Evolutionary conservation across 2,329 filamentous ascomycete genomes (phyloP).

Genomic region (Trichoderma koningiopsis): DNA sequence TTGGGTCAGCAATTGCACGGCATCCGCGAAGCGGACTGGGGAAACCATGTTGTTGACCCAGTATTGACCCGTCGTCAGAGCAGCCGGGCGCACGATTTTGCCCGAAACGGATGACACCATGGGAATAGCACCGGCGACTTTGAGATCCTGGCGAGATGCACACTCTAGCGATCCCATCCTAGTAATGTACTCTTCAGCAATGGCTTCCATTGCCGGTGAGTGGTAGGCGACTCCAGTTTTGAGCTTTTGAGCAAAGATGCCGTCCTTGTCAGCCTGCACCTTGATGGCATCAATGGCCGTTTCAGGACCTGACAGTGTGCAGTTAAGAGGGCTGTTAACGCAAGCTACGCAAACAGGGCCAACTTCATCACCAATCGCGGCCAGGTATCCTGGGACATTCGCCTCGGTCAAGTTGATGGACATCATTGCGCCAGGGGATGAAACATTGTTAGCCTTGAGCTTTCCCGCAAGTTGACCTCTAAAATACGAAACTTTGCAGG

Average conservation of each 20-base stretch:
- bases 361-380: background rate
- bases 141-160: background rate
- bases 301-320: constrained; percentile 36
- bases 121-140: background rate
- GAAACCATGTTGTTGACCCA: constrained; percentile 26
- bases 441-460: background rate
- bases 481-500: constrained; percentile 43
- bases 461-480: constrained; percentile 35
- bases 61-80: constrained; percentile 1
- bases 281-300: constrained; percentile 31
- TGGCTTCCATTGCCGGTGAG: constrained; percentile 29
- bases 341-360: constrained; percentile 33
- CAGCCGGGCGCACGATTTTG: background rate
- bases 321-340: constrained; percentile 36
- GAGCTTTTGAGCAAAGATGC: constrained; percentile 31
- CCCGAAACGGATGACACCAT: constrained; percentile 24
- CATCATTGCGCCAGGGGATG: constrained; percentile 14
- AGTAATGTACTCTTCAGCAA: constrained; percentile 46
- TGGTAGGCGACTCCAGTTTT: constrained; percentile 31
- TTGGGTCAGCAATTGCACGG: background rate
- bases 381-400: background rate
- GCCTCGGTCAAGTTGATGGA: background rate
- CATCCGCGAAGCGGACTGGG: constrained; percentile 17
- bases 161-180: constrained; percentile 27
- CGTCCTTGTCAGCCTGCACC: constrained; percentile 32